Base-by-base conservation (phyloP, 169 alveolate species). In the Eimeria necatrix region DNA sequence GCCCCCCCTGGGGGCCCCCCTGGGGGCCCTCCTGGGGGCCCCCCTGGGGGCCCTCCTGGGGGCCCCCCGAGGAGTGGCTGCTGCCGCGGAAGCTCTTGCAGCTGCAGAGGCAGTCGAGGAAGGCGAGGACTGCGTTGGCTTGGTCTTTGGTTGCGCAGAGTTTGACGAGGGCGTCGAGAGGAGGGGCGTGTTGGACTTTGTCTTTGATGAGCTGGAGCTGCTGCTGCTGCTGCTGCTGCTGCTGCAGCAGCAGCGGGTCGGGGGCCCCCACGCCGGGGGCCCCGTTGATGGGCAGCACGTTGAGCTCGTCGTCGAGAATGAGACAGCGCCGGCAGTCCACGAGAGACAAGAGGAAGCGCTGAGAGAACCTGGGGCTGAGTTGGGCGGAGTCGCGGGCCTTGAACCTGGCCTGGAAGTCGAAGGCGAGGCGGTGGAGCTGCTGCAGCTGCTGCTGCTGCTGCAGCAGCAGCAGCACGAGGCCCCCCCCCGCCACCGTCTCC, bases 401-500 rank as follows among this genome's bases (percentile, higher is more conserved):
- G 76, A n/a, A 90, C 20, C 87, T 90, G 81, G 41, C 95, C 95
- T 99, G 99, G 46, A 98, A 99, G 93, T 99, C 99, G 99, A 99
- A 98, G 16, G 99, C 97, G 4, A 95, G 84, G 41, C 49, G 94
- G 94, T 98, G 98, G 83, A 98, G 96, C 96, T 98, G 98, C 96
- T 97, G 97, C 73, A 98, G 95, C 60, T 97, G 94, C 68, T 97
- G 94, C 97, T 97, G 95, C 48, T 97, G 94, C 61, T 94, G 95
- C 91, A 97, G 95, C 95, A 97, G 95, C 71, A 95, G 94, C 14
- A 98, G 96, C 32, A 99, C 97, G 32, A 99, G 83, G 32, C 99
- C 99, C 18, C 99, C 99, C 0, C 99, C 99, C 93, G 98, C 97
- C n/a, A 99, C 99, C 0, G 99, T 99, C 97, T 99, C 99, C 14